Conservation (phyloP, 768 basidiomycete species). For the Pleurotus sapidus region DNA sequence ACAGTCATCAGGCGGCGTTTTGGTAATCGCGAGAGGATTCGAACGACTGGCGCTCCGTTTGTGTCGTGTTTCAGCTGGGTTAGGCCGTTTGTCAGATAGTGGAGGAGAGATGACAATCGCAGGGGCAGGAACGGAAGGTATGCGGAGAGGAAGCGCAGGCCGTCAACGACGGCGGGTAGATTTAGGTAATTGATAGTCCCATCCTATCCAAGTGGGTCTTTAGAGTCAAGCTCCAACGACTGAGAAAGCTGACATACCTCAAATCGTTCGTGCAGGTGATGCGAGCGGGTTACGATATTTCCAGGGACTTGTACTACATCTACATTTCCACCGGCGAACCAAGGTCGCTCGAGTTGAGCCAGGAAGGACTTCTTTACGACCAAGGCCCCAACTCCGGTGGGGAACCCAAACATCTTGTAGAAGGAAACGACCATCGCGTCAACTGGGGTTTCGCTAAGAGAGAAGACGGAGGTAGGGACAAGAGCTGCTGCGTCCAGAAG, state of each 20-base stretch:
- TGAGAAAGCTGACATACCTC: slow-evolving; percentile 47
- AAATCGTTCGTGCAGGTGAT: slow-evolving; percentile 66
- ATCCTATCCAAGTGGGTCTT: slow-evolving; percentile 43
- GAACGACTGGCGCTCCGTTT: slow-evolving; percentile 57
- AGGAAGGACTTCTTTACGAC: slow-evolving; percentile 72
- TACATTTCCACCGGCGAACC: slow-evolving; percentile 85
- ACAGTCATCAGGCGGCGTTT: slow-evolving; percentile 48
- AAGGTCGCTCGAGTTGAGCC: slow-evolving; percentile 59
- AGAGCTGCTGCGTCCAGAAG: slow-evolving; percentile 83
- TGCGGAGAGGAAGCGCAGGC: slow-evolving; percentile 71
- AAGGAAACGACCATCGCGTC: slow-evolving; percentile 85
- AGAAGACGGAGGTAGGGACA: slow-evolving; percentile 68
- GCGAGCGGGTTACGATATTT: slow-evolving; percentile 55
- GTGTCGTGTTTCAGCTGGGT: slow-evolving; percentile 58
- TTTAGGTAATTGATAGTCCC: slow-evolving; percentile 83
- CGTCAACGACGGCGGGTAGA: slow-evolving; percentile 75
- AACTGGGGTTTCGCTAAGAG: slow-evolving; percentile 61
- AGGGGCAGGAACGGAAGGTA: slow-evolving; percentile 80
- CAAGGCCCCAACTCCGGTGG: slow-evolving; percentile 80
- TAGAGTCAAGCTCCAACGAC: not conserved
- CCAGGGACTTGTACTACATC: slow-evolving; percentile 85
- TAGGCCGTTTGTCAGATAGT: slow-evolving; percentile 57
- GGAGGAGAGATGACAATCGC: slow-evolving; percentile 66
- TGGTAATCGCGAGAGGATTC: slow-evolving; percentile 65
- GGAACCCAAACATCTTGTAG: slow-evolving; percentile 91